Percentiles rank a stretch among this genome's conserved stretches.
Evolutionary conservation across 768 basidiomycete species (phyloP).

Genomic region (Russula sp.): DNA sequence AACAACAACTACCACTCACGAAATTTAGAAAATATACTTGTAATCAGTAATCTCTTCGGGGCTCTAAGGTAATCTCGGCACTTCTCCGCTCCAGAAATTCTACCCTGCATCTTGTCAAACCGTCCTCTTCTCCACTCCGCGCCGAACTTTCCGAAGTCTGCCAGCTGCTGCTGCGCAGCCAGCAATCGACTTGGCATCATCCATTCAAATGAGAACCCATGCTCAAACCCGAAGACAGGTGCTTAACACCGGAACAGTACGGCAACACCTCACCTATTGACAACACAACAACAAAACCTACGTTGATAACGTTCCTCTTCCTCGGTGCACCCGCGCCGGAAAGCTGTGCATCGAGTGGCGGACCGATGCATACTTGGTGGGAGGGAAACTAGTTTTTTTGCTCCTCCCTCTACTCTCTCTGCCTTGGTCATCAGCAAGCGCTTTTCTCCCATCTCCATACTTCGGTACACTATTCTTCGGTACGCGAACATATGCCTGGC

Average conservation of each 20-base stretch:
- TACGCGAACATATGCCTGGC: neutral
- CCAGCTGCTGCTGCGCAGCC: neutral
- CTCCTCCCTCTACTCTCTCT: neutral
- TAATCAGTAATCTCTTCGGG: neutral
- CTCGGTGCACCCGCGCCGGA: neutral
- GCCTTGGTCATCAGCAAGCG: neutral
- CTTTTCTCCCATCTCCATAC: neutral
- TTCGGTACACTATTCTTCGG: neutral
- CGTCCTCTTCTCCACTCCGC: neutral
- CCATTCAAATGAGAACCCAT: neutral
- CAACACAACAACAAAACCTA: neutral
- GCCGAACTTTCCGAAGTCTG: constrained; percentile 16
- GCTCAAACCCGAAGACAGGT: constrained; percentile 2
- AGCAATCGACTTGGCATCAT: neutral
- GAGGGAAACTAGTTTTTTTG: neutral
- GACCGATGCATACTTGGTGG: neutral
- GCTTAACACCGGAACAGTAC: neutral
- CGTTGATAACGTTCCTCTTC: neutral
- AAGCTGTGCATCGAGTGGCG: neutral
- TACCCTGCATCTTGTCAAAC: neutral
- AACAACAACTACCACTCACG: neutral
- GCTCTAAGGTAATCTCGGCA: constrained; percentile 15
- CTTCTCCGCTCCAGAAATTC: constrained; percentile 1
- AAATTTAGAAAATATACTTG: neutral
- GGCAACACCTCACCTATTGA: neutral